Evolutionary conservation across 2,329 filamentous ascomycete genomes (phyloP).

Genomic region (Paraphoma chrysanthemicola): DNA sequence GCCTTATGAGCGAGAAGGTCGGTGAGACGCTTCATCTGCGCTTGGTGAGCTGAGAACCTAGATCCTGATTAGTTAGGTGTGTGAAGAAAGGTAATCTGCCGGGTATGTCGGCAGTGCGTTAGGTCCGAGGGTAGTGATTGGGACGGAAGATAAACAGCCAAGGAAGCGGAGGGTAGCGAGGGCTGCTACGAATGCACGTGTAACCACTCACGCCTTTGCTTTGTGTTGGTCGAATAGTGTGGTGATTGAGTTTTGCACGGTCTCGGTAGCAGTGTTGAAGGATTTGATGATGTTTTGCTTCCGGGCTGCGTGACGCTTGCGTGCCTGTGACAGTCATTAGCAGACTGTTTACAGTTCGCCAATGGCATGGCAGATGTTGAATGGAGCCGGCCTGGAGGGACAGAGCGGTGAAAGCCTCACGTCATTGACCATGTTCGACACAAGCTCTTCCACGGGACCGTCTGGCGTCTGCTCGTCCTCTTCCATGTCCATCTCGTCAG

Average conservation of each 20-base stretch:
- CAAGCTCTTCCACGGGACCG: conserved; percentile 19
- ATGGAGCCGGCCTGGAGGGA: background rate
- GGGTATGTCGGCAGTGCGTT: background rate
- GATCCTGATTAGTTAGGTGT: conserved; percentile 1
- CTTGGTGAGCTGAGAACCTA: conserved; percentile 28
- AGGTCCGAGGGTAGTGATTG: background rate
- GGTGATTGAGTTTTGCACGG: conserved; percentile 24
- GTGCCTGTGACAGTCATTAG: conserved; percentile 27
- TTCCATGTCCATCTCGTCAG: conserved; percentile 7
- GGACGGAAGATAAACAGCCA: background rate
- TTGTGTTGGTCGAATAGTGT: conserved; percentile 34
- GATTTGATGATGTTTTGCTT: conserved; percentile 26
- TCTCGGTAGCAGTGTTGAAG: conserved; percentile 18
- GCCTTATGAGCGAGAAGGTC: conserved; percentile 30
- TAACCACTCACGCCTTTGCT: conserved; percentile 32
- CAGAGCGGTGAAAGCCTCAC: conserved; percentile 21
- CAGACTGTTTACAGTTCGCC: background rate
- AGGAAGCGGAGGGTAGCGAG: background rate
- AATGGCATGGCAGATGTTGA: background rate
- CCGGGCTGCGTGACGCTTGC: conserved; percentile 28
- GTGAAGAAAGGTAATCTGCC: background rate
- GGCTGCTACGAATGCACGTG: background rate
- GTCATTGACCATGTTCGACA: conserved; percentile 26
- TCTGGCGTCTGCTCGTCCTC: conserved; percentile 9
- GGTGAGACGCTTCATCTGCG: conserved; percentile 31